phyloP scores from a whole-genome alignment of 2,329 filamentous ascomycete species.

The Exophiala sp. region DNA sequence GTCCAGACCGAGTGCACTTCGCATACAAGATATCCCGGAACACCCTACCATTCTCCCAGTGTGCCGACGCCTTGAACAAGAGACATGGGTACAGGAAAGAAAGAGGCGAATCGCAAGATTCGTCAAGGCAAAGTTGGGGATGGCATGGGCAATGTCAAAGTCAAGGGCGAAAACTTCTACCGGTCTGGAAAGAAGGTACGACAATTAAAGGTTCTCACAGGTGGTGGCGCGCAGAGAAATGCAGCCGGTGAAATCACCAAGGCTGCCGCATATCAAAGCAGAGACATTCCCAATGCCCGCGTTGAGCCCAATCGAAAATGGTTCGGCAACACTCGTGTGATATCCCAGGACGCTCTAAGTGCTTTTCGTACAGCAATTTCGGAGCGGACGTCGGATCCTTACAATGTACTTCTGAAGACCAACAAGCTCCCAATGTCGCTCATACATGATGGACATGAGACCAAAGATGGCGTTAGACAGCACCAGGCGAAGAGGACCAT shows the following conservation, averaged over 20 bases:
- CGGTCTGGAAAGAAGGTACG: slow-evolving; percentile 80
- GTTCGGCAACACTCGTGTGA: slow-evolving; percentile 92
- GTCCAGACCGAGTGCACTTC: no score
- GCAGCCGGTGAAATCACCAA: slow-evolving; percentile 78
- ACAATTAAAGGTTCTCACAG: slow-evolving; percentile 84
- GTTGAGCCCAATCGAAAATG: slow-evolving; percentile 96
- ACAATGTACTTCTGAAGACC: slow-evolving; percentile 89
- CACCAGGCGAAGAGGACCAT: slow-evolving; percentile 93
- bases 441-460: slow-evolving; percentile 72
- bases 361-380: slow-evolving; percentile 90
- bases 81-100: slow-evolving; percentile 83
- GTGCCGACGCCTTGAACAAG: not conserved
- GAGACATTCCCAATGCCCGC: slow-evolving; percentile 74
- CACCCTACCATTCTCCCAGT: no score
- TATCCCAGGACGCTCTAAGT: slow-evolving; percentile 81
- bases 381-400: slow-evolving; percentile 84
- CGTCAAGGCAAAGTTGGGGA: slow-evolving; percentile 81
- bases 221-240: slow-evolving; percentile 78
- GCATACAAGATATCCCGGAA: no score
- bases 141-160: slow-evolving; percentile 86
- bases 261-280: slow-evolving; percentile 77
- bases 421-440: slow-evolving; percentile 97
- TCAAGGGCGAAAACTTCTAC: slow-evolving; percentile 99
- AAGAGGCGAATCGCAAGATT: slow-evolving; percentile 76
- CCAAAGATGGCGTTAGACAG: slow-evolving; percentile 77